These are phyloP conservation scores for Claviceps fusiformis DNA, from an alignment of 2,329 filamentous ascomycete species.

Conservation along the genomic window DNA sequence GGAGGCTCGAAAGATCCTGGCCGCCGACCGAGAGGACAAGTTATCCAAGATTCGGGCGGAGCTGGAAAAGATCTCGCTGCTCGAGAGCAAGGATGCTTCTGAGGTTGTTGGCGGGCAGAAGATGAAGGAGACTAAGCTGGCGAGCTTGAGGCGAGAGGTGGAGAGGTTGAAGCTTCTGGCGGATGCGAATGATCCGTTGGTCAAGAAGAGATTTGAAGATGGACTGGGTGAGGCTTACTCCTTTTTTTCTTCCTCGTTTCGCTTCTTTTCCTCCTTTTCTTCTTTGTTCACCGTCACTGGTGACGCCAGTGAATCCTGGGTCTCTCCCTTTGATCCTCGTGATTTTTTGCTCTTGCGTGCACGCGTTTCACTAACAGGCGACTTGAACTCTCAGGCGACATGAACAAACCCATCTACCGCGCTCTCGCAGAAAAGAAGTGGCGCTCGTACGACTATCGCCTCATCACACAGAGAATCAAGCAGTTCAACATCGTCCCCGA, in stretches of 20 bases:
- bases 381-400: slow-evolving; percentile 50
- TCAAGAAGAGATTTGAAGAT: slow-evolving; percentile 91
- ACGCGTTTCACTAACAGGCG: neutral
- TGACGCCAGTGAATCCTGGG: no score
- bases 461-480: slow-evolving; percentile 72
- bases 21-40: slow-evolving; percentile 70
- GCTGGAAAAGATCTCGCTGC: slow-evolving; percentile 51
- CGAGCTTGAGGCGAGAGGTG: slow-evolving; percentile 56
- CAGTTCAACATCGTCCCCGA: slow-evolving; percentile 86
- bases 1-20: slow-evolving; percentile 74
- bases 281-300: neutral
- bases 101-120: slow-evolving; percentile 47
- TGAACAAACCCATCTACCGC: slow-evolving; percentile 94
- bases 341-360: neutral
- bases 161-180: slow-evolving; percentile 76
- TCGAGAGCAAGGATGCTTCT: slow-evolving; percentile 45
- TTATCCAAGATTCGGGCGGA: slow-evolving; percentile 56
- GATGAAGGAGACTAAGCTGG: slow-evolving; percentile 52
- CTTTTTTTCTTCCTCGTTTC: no score
- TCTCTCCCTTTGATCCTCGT: neutral
- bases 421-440: slow-evolving; percentile 79
- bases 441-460: slow-evolving; percentile 64
- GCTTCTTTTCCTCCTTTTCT: neutral
- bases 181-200: slow-evolving; percentile 86
- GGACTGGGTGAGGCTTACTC: slow-evolving; percentile 53